These are phyloP conservation scores for Aspergillus niger DNA, from an alignment of 2,329 filamentous ascomycete genomes.

Conservation along the genomic window DNA sequence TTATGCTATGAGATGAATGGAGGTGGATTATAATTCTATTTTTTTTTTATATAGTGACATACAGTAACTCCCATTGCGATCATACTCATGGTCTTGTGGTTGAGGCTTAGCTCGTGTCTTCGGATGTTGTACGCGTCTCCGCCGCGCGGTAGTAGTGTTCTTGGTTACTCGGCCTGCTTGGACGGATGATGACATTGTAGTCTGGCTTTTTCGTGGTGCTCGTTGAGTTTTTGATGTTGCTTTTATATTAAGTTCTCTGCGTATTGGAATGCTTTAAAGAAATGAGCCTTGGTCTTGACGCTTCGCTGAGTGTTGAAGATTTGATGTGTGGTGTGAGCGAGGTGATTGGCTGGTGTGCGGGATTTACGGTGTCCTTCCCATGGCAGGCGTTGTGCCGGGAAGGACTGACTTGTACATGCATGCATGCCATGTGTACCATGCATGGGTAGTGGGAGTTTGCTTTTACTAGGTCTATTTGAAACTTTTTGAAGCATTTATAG, in stretches of 20 bases:
- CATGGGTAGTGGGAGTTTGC: neutral
- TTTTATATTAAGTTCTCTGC: neutral
- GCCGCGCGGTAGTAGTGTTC: slow-evolving; percentile 9
- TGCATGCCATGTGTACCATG: neutral
- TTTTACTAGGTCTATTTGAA: neutral
- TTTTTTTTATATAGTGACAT: neutral
- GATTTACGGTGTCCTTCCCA: neutral
- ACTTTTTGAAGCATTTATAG: no score
- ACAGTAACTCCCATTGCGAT: neutral
- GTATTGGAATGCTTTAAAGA: no score
- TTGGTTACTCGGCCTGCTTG: slow-evolving; percentile 30
- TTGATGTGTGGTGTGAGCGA: neutral
- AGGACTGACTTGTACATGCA: neutral
- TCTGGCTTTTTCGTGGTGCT: neutral
- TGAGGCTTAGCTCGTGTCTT: no score
- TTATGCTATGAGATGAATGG: neutral
- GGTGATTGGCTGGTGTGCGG: neutral
- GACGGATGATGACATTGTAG: slow-evolving; percentile 22
- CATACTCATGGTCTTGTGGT: neutral
- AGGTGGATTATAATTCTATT: neutral
- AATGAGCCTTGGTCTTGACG: no score
- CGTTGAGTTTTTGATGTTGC: neutral
- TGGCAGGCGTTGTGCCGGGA: neutral
- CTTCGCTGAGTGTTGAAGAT: neutral
- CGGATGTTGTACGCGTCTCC: neutral